Conservation (phyloP, 179 eudicot genomes). For the Patellifolia procumbens region DNA sequence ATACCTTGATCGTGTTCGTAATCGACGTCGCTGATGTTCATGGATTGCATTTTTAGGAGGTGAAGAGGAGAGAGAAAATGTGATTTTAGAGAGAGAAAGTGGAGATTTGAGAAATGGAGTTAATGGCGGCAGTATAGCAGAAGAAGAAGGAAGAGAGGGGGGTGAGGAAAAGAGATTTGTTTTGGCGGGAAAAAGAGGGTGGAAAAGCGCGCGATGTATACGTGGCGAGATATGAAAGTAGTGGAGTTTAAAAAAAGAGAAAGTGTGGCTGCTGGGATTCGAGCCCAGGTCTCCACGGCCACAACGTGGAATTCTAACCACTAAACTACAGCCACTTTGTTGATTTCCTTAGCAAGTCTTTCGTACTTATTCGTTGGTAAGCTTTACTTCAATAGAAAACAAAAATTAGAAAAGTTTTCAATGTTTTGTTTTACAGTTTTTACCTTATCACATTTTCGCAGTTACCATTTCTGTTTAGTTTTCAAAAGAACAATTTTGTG, state of each 20-base stretch:
- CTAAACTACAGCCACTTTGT: conserved; percentile 46
- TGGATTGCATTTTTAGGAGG: conserved; percentile 33
- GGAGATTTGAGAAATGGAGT: not conserved
- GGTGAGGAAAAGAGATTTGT: not conserved
- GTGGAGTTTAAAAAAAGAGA: no score
- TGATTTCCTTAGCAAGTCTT: no score
- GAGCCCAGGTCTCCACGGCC: conserved; percentile 99
- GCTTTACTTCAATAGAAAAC: no score
- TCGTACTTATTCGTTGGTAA: no score
- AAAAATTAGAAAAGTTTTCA: no score
- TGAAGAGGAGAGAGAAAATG: not conserved
- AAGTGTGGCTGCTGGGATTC: conserved; percentile 98
- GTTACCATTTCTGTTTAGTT: no score
- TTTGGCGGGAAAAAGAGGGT: conserved; percentile 53
- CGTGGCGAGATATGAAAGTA: not conserved
- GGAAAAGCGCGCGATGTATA: conserved; percentile 19
- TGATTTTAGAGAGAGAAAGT: conserved; percentile 6
- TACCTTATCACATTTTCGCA: no score
- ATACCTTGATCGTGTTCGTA: conserved; percentile 71
- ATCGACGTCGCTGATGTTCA: conserved; percentile 46
- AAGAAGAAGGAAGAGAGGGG: not conserved
- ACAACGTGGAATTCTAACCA: conserved; percentile 99
- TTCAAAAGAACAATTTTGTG: no score
- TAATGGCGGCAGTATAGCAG: conserved; percentile 14
- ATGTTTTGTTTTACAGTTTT: no score